These are phyloP conservation scores for Gloeopeniophorella convolvens DNA, from an alignment of 768 basidiomycete genomes.

Conservation along the genomic window DNA sequence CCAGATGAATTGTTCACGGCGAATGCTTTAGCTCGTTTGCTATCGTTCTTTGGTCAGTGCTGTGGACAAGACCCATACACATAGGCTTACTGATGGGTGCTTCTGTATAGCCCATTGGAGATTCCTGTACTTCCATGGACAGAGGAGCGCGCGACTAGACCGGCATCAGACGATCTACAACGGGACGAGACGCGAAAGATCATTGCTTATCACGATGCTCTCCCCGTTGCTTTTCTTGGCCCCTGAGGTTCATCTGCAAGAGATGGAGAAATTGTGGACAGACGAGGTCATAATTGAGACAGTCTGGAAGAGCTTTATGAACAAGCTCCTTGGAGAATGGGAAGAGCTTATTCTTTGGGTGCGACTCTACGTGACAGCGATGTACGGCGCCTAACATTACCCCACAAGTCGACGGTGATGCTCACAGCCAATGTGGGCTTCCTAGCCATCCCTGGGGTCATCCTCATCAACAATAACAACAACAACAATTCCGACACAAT, in stretches of 20 bases:
- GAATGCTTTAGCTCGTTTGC: slow-evolving; percentile 12
- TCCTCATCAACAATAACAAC: background rate
- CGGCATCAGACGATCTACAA: slow-evolving; percentile 6
- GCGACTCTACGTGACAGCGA: background rate
- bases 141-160: slow-evolving; percentile 10
- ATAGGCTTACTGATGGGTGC: background rate
- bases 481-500: background rate
- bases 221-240: slow-evolving; percentile 17
- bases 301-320: slow-evolving; percentile 11
- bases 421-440: slow-evolving; percentile 12
- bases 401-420: slow-evolving; percentile 6
- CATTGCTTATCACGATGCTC: slow-evolving; percentile 8
- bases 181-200: background rate
- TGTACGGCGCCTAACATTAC: background rate
- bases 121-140: slow-evolving; percentile 18
- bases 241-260: slow-evolving; percentile 16
- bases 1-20: no score
- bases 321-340: slow-evolving; percentile 11
- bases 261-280: slow-evolving; percentile 13
- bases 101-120: slow-evolving; percentile 12
- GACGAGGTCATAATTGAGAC: slow-evolving; percentile 12
- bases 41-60: slow-evolving; percentile 16
- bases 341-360: slow-evolving; percentile 12
- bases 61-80: background rate
- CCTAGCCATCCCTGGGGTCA: slow-evolving; percentile 11